Evolutionary conservation across 2,329 filamentous ascomycete genomes (phyloP), one percentile per base, ranked within the genome.

Genomic region (Talaromyces rugulosus): DNA sequence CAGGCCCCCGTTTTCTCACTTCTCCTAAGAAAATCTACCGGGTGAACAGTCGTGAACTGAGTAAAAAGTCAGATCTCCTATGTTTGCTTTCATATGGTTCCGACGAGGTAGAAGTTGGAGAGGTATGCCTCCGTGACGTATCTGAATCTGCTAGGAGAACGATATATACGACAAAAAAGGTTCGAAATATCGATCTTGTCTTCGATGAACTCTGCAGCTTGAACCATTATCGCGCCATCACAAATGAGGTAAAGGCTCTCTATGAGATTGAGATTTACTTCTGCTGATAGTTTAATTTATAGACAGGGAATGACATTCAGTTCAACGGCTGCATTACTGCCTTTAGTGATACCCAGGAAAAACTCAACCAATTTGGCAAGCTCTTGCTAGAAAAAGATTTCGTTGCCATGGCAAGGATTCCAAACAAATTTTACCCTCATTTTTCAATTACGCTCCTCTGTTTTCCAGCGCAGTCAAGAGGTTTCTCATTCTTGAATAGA

Each of bases 261-360:
- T 31, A 14, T 47, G 5, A 6, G 9, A 11, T 18, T n/a, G 30
- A 28, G 12, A 27, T 33, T 8, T 31, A 51, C 16, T 34, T 3
- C 28, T 33, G 18, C 59, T 65, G 31, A 67, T 36, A 30, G 5
- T 56, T 7, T 30, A 27, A 42, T 34, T 42, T 50, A 9, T 51
- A 65, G 62, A 56, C 30, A 12, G 18, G 47, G 9, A 69, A 71
- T 52, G 14, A 34, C 3, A 65, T 63, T 33, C 63, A 58, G 55
- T 67, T 67, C 42, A 74, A 69, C 58, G 72, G 71, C 40, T 78
- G 72, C 70, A 64, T 77, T 30, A 67, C 74, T 60, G 71, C 72
- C 0, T 79, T 69, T 61, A 51, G 67, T 16, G 72, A 77, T 52
- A 75, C 70, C 3, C 67, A 71, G 34, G 30, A 63, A 9, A 58